Percentiles rank a stretch among this genome's conserved stretches.
Conservation (phyloP, 306 rosid species). For the Myrica gale region DNA sequence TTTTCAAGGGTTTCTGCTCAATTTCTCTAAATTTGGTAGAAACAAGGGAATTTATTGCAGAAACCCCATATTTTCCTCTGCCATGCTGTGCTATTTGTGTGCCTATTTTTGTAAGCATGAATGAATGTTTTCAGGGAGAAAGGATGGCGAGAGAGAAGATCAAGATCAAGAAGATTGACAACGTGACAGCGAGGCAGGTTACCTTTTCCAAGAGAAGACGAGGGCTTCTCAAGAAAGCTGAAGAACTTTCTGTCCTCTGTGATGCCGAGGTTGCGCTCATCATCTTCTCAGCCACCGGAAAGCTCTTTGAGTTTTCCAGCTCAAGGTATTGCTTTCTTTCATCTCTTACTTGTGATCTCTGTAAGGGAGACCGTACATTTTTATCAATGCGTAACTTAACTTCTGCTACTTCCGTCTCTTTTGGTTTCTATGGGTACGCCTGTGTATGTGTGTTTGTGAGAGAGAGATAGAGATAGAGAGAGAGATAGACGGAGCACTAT, state of each 20-base stretch:
- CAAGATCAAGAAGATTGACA: constrained; percentile 44
- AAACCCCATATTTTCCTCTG: not conserved
- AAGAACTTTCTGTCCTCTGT: constrained; percentile 48
- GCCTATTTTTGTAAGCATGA: not conserved
- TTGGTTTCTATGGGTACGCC: not conserved
- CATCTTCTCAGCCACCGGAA: constrained; percentile 44
- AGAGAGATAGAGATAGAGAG: not conserved
- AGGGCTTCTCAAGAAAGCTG: constrained; percentile 47
- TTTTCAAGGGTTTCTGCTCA: constrained; percentile 12
- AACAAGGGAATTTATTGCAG: not conserved
- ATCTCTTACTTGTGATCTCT: not conserved
- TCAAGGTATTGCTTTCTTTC: constrained; percentile 28
- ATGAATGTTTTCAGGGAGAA: not conserved
- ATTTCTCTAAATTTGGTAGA: not conserved
- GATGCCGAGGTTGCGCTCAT: constrained; percentile 43
- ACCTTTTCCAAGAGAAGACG: constrained; percentile 49
- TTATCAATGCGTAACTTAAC: not conserved
- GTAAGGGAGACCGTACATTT: not conserved
- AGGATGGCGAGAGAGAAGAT: constrained; percentile 42
- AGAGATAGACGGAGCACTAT: not conserved
- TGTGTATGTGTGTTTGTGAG: not conserved
- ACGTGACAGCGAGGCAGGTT: constrained; percentile 45
- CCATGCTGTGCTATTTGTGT: not conserved
- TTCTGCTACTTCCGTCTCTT: not conserved
- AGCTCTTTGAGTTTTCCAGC: constrained; percentile 39